phyloP scores from a whole-genome alignment of 2,329 filamentous ascomycete genomes.

The Microsporum ferrugineum region DNA sequence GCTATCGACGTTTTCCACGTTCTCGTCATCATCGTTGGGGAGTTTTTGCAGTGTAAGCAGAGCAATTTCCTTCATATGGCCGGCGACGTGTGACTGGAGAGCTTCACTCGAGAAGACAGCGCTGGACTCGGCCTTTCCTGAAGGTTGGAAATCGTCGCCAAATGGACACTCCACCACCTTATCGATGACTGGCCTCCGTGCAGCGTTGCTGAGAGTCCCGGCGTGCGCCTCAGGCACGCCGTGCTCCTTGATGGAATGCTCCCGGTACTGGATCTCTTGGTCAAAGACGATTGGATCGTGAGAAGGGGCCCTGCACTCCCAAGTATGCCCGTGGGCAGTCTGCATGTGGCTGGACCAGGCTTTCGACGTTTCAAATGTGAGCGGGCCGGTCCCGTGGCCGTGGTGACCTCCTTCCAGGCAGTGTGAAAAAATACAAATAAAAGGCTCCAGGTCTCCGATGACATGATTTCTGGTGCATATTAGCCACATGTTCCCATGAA shows the following conservation, averaged over 20 bases:
- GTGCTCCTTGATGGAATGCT: conserved; percentile 20
- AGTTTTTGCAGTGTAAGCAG: conserved; percentile 24
- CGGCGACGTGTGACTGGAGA: conserved; percentile 22
- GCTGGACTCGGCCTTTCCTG: conserved; percentile 16
- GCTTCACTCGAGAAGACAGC: conserved; percentile 17
- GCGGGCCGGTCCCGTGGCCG: no score
- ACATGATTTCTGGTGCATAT: no score
- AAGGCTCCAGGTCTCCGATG: no score
- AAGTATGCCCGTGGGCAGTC: no score
- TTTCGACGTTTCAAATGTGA: no score
- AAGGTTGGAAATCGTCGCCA: conserved; percentile 19
- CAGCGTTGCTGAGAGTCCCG: conserved; percentile 18
- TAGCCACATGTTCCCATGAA: no score
- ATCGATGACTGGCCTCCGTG: conserved; percentile 18
- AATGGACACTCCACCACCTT: conserved; percentile 21
- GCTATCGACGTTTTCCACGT: conserved; percentile 18
- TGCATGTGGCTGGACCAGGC: no score
- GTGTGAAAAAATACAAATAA: no score
- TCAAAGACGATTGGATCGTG: no score
- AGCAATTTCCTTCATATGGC: conserved; percentile 25
- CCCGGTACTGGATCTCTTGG: conserved; percentile 11
- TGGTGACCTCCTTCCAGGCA: no score
- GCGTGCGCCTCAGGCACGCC: conserved; percentile 14
- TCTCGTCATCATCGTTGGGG: conserved; percentile 18
- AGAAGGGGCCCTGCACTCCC: no score